Conservation (phyloP, 352 stramenopile genomes). For the Phytophthora pini region DNA sequence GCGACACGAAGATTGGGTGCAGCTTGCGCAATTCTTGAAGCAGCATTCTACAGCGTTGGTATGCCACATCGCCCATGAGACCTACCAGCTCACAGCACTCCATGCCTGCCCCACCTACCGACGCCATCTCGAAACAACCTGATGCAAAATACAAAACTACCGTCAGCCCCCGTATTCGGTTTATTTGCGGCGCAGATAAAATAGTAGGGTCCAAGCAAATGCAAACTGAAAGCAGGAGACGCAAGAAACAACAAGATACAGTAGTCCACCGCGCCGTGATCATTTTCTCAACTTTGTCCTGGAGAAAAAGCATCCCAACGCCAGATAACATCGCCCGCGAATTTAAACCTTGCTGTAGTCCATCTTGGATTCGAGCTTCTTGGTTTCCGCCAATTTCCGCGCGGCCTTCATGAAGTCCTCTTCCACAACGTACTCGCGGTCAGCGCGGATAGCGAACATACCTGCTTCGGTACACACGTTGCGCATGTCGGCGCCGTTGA, state of each 20-base stretch:
- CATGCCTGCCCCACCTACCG: slow-evolving; percentile 15
- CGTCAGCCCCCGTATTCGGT: background rate
- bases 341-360: slow-evolving; percentile 99
- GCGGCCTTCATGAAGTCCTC: slow-evolving; percentile 99
- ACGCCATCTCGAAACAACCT: slow-evolving; percentile 17
- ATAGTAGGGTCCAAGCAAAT: slow-evolving; percentile 2
- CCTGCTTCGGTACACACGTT: slow-evolving; percentile 98
- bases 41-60: slow-evolving; percentile 66
- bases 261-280: slow-evolving; percentile 17
- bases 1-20: slow-evolving; percentile 57
- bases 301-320: slow-evolving; percentile 11
- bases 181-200: slow-evolving; percentile 28
- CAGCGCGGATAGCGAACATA: slow-evolving; percentile 98
- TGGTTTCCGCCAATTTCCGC: slow-evolving; percentile 98
- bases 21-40: slow-evolving; percentile 65
- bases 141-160: background rate
- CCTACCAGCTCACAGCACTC: slow-evolving; percentile 68
- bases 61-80: slow-evolving; percentile 58
- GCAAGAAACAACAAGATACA: slow-evolving; percentile 31
- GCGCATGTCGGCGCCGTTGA: slow-evolving; percentile 99
- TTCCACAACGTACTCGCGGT: slow-evolving; percentile 99
- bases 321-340: background rate
- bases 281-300: slow-evolving; percentile 32
- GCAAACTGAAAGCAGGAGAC: background rate
- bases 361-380: slow-evolving; percentile 99